A percentile compares a stretch with the other conserved stretches of the same genome.
Conservation (phyloP, 2,329 filamentous ascomycete genomes). For the Neurospora crassa region DNA sequence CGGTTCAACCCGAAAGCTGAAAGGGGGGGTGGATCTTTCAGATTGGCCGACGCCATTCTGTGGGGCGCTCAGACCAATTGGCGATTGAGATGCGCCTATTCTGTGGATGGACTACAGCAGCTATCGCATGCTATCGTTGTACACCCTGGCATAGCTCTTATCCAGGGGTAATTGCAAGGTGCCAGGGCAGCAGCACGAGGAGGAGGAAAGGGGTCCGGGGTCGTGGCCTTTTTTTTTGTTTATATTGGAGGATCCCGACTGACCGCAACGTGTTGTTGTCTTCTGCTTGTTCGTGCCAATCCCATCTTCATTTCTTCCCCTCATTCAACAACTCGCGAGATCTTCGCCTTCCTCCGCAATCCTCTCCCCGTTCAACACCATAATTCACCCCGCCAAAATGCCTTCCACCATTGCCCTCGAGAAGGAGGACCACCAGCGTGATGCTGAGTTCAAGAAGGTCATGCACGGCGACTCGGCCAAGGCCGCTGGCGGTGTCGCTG, state of each 20-base stretch:
- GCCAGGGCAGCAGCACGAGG: not conserved
- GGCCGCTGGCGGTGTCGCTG: slow-evolving; percentile 62
- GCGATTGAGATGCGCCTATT: slow-evolving; percentile 1
- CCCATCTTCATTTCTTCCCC: slow-evolving; percentile 1
- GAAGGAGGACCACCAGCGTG: slow-evolving; percentile 71
- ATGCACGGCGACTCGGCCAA: slow-evolving; percentile 68
- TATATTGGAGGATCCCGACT: not conserved
- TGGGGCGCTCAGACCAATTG: slow-evolving; percentile 2
- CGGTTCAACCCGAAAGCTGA: not conserved
- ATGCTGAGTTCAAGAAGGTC: slow-evolving; percentile 85
- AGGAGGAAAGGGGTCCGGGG: slow-evolving; percentile 8
- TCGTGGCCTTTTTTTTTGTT: slow-evolving; percentile 6
- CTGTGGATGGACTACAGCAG: not conserved
- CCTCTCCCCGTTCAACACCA: slow-evolving; percentile 1
- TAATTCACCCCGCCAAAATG: slow-evolving; percentile 11
- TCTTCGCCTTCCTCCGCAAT: not conserved
- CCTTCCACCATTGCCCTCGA: slow-evolving; percentile 44
- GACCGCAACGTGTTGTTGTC: not conserved
- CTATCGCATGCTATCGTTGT: not conserved
- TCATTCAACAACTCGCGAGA: not conserved
- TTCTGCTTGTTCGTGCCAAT: not conserved
- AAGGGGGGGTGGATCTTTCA: not conserved
- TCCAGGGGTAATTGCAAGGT: not conserved
- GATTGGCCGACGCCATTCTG: not conserved
- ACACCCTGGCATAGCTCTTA: not conserved